phyloP scores from a whole-genome alignment of 805 yeast genomes.

The Saturnispora halmiae region DNA sequence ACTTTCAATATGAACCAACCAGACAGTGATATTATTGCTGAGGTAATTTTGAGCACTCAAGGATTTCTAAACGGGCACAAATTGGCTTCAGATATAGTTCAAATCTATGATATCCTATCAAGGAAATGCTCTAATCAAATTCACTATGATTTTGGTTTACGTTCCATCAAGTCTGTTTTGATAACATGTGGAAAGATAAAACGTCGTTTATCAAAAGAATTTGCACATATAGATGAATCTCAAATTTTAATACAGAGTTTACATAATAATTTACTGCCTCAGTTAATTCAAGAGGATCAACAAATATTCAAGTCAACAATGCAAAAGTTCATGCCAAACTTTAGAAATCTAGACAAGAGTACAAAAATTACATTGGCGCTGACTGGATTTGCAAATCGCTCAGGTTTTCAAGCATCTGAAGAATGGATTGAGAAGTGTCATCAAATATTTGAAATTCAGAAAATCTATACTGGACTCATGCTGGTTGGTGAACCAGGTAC shows the following conservation, averaged over 20 bases:
- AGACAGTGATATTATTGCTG: slow-evolving; percentile 58
- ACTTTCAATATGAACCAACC: slow-evolving; percentile 68
- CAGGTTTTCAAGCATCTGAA: slow-evolving; percentile 29
- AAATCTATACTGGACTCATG: slow-evolving; percentile 69
- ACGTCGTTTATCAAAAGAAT: slow-evolving; percentile 2
- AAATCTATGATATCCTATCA: slow-evolving; percentile 42
- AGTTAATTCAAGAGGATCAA: slow-evolving; percentile 48
- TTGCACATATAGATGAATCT: slow-evolving; percentile 3
- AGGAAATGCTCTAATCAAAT: slow-evolving; percentile 39
- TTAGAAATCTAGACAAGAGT: slow-evolving; percentile 7
- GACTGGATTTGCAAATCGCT: slow-evolving; percentile 21
- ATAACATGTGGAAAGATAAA: slow-evolving; percentile 45
- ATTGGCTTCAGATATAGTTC: slow-evolving; percentile 42
- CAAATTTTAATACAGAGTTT: slow-evolving; percentile 43
- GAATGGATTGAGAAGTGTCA: slow-evolving; percentile 45
- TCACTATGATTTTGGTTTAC: slow-evolving; percentile 87
- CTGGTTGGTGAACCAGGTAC: slow-evolving; percentile 67
- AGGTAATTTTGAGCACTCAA: slow-evolving; percentile 61
- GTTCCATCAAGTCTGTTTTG: slow-evolving; percentile 67
- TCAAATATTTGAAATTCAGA: slow-evolving; percentile 56
- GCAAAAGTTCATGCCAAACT: background rate
- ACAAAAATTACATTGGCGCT: slow-evolving; percentile 13
- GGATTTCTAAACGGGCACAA: slow-evolving; percentile 47
- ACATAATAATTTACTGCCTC: slow-evolving; percentile 57
- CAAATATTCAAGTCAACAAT: slow-evolving; percentile 25